These are phyloP conservation scores for Ogataea neopini DNA, from an alignment of 805 yeast species.

Conservation along the genomic window DNA sequence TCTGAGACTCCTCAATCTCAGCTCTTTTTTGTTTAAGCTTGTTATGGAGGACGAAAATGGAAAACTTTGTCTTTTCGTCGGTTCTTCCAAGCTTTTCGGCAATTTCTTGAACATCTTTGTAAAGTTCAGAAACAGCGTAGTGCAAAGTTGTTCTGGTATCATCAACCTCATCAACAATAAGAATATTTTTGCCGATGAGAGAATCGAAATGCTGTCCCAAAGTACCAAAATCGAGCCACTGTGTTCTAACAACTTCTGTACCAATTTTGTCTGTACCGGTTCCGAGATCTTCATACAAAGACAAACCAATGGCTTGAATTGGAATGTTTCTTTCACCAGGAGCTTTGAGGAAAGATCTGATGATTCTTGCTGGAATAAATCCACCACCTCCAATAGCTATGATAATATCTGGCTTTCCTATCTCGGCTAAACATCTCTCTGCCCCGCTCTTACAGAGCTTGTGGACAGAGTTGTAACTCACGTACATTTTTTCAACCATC, in stretches of 20 bases:
- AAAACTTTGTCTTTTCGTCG: slow-evolving; percentile 63
- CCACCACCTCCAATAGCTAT: slow-evolving; percentile 78
- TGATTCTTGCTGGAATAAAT: slow-evolving; percentile 66
- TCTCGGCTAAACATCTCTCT: slow-evolving; percentile 27
- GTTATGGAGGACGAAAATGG: slow-evolving; percentile 81
- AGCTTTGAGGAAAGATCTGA: slow-evolving; percentile 60
- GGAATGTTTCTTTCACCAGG: slow-evolving; percentile 66
- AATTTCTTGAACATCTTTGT: slow-evolving; percentile 62
- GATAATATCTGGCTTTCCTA: slow-evolving; percentile 50
- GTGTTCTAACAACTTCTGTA: slow-evolving; percentile 81
- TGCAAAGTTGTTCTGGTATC: slow-evolving; percentile 89
- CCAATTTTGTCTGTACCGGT: slow-evolving; percentile 59
- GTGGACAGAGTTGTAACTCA: slow-evolving; percentile 80
- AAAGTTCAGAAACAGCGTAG: slow-evolving; percentile 76
- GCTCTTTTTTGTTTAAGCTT: slow-evolving; percentile 82
- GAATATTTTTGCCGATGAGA: slow-evolving; percentile 74
- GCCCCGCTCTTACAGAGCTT: slow-evolving; percentile 67
- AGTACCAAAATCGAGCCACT: slow-evolving; percentile 85
- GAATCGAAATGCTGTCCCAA: slow-evolving; percentile 69
- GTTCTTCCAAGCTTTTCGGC: slow-evolving; percentile 60
- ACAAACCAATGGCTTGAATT: slow-evolving; percentile 68
- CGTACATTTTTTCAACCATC: slow-evolving; percentile 52
- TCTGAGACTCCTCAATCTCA: slow-evolving; percentile 60
- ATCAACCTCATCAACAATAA: slow-evolving; percentile 89
- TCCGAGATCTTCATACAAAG: slow-evolving; percentile 59